Percentiles rank a stretch among this genome's conserved stretches.
These are phyloP conservation scores for Rosellinia necatrix DNA, from an alignment of 2,329 filamentous ascomycete species.

Conservation along the genomic window DNA sequence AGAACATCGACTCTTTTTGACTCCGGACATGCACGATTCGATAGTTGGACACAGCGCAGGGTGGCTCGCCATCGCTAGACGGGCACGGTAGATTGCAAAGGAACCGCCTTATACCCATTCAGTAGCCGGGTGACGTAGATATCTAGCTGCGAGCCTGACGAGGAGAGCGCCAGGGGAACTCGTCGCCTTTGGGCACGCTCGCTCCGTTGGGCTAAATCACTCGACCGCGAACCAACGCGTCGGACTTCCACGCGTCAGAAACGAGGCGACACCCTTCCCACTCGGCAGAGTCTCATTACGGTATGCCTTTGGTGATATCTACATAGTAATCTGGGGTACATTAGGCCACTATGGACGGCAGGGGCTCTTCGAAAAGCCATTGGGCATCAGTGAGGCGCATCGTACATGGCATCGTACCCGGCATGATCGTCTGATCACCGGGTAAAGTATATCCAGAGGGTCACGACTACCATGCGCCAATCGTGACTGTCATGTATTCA, in stretches of 20 bases:
- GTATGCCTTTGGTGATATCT: no score
- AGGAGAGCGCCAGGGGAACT: neutral
- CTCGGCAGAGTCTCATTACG: neutral
- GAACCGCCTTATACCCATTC: constrained; percentile 13
- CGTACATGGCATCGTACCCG: neutral
- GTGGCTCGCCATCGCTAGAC: neutral
- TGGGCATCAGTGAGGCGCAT: constrained; percentile 11
- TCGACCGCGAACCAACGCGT: neutral
- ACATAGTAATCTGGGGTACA: neutral
- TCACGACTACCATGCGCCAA: no score
- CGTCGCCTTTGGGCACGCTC: constrained; percentile 1
- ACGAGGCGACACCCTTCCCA: neutral
- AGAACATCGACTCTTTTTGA: constrained; percentile 24
- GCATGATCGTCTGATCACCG: no score
- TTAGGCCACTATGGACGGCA: neutral
- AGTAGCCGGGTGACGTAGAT: neutral
- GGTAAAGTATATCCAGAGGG: no score
- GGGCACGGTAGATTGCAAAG: neutral
- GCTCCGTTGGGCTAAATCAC: neutral
- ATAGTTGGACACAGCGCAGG: neutral
- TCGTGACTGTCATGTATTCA: neutral
- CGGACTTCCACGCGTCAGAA: neutral
- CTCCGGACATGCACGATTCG: neutral
- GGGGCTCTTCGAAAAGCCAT: constrained; percentile 2
- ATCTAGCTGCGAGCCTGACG: neutral